Evolutionary conservation across 2,329 filamentous ascomycete species (phyloP).

Genomic region (Pseudohalonectria lignicola): DNA sequence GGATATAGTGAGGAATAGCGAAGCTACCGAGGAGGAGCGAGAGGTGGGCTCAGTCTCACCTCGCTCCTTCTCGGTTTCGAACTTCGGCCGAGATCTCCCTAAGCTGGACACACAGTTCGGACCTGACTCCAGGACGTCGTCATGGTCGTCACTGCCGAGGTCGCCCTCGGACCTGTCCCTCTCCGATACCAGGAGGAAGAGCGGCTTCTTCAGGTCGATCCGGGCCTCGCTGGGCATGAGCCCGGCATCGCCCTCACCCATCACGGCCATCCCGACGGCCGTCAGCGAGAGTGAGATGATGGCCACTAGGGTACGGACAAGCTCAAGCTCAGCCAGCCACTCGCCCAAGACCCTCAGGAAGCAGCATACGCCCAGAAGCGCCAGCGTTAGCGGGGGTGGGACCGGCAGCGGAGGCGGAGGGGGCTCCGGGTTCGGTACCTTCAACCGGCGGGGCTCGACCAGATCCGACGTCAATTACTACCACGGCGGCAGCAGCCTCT

Average conservation of each 20-base stretch:
- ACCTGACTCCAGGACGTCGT: too few species aligned
- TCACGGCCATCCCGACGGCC: neutral
- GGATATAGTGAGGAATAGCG: too few species aligned
- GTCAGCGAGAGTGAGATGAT: too few species aligned
- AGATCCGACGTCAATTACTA: constrained; percentile 16
- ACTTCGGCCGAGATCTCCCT: too few species aligned
- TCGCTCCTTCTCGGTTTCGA: too few species aligned
- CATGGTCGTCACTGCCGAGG: neutral
- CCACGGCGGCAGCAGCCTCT: too few species aligned
- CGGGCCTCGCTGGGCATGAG: neutral
- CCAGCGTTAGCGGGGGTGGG: too few species aligned
- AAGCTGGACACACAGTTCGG: neutral
- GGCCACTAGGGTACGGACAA: too few species aligned
- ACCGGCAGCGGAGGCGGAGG: too few species aligned
- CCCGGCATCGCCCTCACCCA: neutral
- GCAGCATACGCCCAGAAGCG: neutral
- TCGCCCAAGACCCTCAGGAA: constrained; percentile 8
- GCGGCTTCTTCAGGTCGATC: neutral
- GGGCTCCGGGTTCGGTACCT: too few species aligned
- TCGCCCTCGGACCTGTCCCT: neutral
- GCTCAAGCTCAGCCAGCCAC: constrained; percentile 1
- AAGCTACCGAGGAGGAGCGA: too few species aligned
- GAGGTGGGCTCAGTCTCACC: too few species aligned
- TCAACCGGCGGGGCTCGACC: constrained; percentile 17
- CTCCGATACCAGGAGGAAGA: neutral